Base-by-base conservation (phyloP, 2,329 filamentous ascomycete genomes). In the Ceratocystis diversiconidia region DNA sequence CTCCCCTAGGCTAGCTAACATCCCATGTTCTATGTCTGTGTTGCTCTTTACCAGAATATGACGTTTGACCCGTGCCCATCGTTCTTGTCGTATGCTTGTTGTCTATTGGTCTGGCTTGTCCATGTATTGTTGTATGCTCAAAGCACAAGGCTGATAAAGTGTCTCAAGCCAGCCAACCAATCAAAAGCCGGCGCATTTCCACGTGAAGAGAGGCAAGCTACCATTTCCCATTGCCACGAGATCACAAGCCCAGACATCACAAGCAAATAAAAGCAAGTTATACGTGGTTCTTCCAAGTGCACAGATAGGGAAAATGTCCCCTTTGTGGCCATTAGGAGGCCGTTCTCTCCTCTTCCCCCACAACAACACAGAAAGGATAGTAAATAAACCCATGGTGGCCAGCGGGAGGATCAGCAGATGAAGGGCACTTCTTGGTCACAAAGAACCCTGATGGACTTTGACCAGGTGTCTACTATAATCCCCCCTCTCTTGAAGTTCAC, bases 371-470 rank as follows among this genome's bases (percentile, higher is more conserved):
- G 12, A 5, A 59, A 36, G 17, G 28, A 17, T 5, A 36, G 48
- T 22, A 52, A 15, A 52, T 28, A 28, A 30, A 10, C 8, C 28
- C 17, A 36, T 19, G 28, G 19, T 36, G 28, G 28, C 10, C 30
- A 22, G 15, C 55, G 28, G 28, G 55, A 59, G 28, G 55, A 59
- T 59, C 55, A 30, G 7, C 55, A 59, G 52, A 30, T 32, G 30
- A 59, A 59, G 48, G n/a, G 28, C 48, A n/a, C 5, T n/a, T 36
- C 36, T 52, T 52, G 10, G 25, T 25, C 55, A n/a, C 17, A 1
- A 19, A 59, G 55, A 59, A 59, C 55, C 28, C 28, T 59, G 55
- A 59, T 59, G 55, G 55, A 30, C 28, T 36, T 59, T 32, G 55
- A 15, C 25, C 17, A 22, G 3, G 12, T 32, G 10, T 8, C 52